Conservation (phyloP, 352 stramenopile species). For the Phytophthora lateralis region DNA sequence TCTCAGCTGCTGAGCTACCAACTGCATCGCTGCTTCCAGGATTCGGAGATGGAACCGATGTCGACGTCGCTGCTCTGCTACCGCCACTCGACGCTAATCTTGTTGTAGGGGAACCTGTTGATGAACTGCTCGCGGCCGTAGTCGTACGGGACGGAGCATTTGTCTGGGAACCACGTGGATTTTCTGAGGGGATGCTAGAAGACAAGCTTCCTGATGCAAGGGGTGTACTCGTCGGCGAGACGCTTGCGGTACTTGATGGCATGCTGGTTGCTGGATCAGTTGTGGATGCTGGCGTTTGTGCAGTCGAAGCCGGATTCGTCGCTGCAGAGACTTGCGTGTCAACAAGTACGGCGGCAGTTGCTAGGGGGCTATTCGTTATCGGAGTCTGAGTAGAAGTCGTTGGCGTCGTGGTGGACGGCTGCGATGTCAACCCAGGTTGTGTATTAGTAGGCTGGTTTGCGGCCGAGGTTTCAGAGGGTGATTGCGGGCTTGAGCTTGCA, state of each 20-base stretch:
- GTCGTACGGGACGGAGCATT: background rate
- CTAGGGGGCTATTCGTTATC: slow-evolving; percentile 6
- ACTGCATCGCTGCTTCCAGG: slow-evolving; percentile 1
- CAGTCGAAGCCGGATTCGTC: background rate
- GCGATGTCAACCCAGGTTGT: background rate
- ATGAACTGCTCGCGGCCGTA: slow-evolving; percentile 8
- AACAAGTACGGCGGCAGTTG: slow-evolving; percentile 7
- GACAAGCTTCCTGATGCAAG: background rate
- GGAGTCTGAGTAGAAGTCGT: slow-evolving; percentile 1
- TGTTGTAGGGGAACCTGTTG: background rate
- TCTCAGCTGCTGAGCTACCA: slow-evolving; percentile 9
- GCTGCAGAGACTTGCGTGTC: slow-evolving; percentile 10
- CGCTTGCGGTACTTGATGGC: background rate
- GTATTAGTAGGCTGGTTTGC: background rate
- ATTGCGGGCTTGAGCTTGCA: slow-evolving; percentile 3
- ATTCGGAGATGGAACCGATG: slow-evolving; percentile 1
- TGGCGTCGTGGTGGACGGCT: slow-evolving; percentile 3
- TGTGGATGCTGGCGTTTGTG: slow-evolving; percentile 8
- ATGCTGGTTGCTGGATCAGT: slow-evolving; percentile 8
- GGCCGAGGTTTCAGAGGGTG: slow-evolving; percentile 3
- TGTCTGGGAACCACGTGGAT: background rate
- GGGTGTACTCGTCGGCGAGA: slow-evolving; percentile 6
- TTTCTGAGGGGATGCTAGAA: background rate
- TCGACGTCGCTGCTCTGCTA: slow-evolving; percentile 3
- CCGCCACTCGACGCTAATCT: background rate